Conservation (phyloP, 1,284 basidiomycete genomes). For the Cryptococcus sp. region DNA sequence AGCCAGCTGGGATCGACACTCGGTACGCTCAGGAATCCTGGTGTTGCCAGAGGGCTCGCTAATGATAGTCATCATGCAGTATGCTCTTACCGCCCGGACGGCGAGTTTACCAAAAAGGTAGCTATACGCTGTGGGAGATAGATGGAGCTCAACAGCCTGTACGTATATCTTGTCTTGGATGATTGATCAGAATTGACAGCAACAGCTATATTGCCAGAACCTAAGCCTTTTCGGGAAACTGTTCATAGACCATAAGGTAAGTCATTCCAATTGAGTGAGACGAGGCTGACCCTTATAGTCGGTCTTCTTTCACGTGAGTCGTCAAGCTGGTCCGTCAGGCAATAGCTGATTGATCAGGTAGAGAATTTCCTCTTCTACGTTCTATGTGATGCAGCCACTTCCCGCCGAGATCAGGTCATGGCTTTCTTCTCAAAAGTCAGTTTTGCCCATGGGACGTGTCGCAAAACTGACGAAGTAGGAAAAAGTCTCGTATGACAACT, state of each 20-base stretch:
- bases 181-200: conserved; percentile 5
- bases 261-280: conserved; percentile 3
- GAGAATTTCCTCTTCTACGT: conserved; percentile 78
- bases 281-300: conserved; percentile 51
- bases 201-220: conserved; percentile 90
- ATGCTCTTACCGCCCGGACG: conserved; percentile 75
- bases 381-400: conserved; percentile 72
- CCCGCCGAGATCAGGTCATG: conserved; percentile 72
- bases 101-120: conserved; percentile 85
- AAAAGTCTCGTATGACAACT: conserved; percentile 92
- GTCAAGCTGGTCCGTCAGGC: background rate
- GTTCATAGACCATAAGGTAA: conserved; percentile 91
- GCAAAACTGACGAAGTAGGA: conserved; percentile 56
- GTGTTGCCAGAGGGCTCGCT: background rate
- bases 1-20: conserved; percentile 66
- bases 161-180: conserved; percentile 19
- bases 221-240: conserved; percentile 93
- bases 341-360: conserved; percentile 10
- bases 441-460: background rate
- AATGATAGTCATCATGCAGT: conserved; percentile 63
- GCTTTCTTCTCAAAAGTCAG: conserved; percentile 92
- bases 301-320: conserved; percentile 75
- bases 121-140: conserved; percentile 91
- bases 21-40: conserved; percentile 51
- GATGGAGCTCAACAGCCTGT: conserved; percentile 84